phyloP scores from a whole-genome alignment of 2,329 filamentous ascomycete species.

The Phoma sp. region DNA sequence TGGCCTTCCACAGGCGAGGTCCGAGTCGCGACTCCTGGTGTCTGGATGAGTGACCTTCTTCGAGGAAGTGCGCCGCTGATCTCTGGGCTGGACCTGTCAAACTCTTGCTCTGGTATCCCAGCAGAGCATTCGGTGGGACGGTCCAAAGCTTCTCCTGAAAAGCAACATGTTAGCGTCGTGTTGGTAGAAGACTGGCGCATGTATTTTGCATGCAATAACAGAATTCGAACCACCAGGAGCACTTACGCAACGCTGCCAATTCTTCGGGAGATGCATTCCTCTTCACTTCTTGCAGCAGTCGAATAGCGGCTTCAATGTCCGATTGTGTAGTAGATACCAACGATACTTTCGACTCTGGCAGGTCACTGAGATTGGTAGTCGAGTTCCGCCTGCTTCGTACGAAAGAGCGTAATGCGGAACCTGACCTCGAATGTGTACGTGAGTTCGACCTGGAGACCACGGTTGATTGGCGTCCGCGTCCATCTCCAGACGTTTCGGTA shows the following conservation, averaged over 20 bases:
- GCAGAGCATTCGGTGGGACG: conserved; percentile 23
- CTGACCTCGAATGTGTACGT: conserved; percentile 31
- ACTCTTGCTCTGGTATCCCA: conserved; percentile 18
- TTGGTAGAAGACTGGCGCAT: neutral
- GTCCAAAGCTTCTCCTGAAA: conserved; percentile 41
- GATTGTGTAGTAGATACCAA: conserved; percentile 44
- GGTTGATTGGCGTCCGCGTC: conserved; percentile 36
- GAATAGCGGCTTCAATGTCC: conserved; percentile 56
- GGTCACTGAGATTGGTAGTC: conserved; percentile 33
- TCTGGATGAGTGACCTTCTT: conserved; percentile 50
- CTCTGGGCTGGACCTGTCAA: conserved; percentile 15
- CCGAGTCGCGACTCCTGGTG: conserved; percentile 51
- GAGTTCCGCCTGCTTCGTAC: conserved; percentile 16
- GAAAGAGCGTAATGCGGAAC: conserved; percentile 35
- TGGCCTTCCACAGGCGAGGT: conserved; percentile 40
- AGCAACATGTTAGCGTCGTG: conserved; percentile 14
- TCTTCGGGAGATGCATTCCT: conserved; percentile 58
- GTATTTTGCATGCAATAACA: neutral
- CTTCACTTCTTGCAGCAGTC: conserved; percentile 56
- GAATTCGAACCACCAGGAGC: neutral
- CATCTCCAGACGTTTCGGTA: conserved; percentile 29
- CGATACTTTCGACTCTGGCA: conserved; percentile 39
- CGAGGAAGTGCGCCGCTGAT: conserved; percentile 41
- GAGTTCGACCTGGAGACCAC: conserved; percentile 39
- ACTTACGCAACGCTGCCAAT: conserved; percentile 53